A percentile compares a stretch with the other conserved stretches of the same genome.
Evolutionary conservation across 768 basidiomycete species (phyloP).

Genomic region (Psilocybe cyanescens): DNA sequence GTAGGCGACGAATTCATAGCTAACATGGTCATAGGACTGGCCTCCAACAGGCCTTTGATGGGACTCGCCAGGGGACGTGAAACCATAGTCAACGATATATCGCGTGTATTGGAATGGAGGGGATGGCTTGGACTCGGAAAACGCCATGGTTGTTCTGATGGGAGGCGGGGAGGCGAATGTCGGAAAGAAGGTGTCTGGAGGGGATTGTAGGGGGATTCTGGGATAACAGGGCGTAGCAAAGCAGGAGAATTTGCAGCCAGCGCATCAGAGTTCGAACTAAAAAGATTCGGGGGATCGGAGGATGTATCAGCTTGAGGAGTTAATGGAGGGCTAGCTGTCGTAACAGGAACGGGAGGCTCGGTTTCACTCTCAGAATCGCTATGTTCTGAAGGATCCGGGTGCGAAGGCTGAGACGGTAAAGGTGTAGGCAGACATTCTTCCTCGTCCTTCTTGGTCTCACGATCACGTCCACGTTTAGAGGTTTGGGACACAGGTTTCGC

Average conservation of each 20-base stretch:
- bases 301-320: slow-evolving; percentile 35
- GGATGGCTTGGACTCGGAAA: slow-evolving; percentile 82
- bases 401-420: slow-evolving; percentile 25
- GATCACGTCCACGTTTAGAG: slow-evolving; percentile 25
- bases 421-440: slow-evolving; percentile 5
- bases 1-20: slow-evolving; percentile 40
- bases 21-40: slow-evolving; percentile 32
- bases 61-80: slow-evolving; percentile 57
- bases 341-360: slow-evolving; percentile 24
- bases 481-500: slow-evolving; percentile 25
- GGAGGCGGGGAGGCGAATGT: slow-evolving; percentile 74
- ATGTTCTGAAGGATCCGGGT: slow-evolving; percentile 22
- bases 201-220: slow-evolving; percentile 79
- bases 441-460: slow-evolving; percentile 21
- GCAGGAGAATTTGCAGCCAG: slow-evolving; percentile 31
- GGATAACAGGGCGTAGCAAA: slow-evolving; percentile 39
- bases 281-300: slow-evolving; percentile 30
- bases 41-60: slow-evolving; percentile 31
- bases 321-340: slow-evolving; percentile 36
- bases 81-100: slow-evolving; percentile 69
- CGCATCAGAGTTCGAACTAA: slow-evolving; percentile 25
- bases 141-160: slow-evolving; percentile 83
- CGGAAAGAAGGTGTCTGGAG: slow-evolving; percentile 76
- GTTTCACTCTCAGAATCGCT: slow-evolving; percentile 23
- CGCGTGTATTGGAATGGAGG: slow-evolving; percentile 64